Conservation (phyloP, 2,329 filamentous ascomycete species). For the Hypoxylon sp. region DNA sequence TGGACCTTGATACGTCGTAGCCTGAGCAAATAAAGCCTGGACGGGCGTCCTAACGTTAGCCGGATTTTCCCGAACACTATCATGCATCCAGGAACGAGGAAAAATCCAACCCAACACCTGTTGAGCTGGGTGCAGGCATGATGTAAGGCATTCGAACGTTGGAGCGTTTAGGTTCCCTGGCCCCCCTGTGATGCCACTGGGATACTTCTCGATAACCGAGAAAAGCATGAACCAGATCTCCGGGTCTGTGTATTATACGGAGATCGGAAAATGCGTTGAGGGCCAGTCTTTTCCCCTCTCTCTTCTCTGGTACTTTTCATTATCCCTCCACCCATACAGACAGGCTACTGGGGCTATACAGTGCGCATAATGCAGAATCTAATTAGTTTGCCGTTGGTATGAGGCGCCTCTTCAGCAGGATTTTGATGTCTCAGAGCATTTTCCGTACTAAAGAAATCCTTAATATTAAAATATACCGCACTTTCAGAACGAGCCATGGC, state of each 20-base stretch:
- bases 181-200: constrained; percentile 12
- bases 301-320: not conserved
- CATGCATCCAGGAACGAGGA: constrained; percentile 6
- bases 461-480: constrained; percentile 17
- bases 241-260: constrained; percentile 44
- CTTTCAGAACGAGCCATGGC: constrained; percentile 11
- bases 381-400: not conserved
- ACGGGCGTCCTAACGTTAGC: constrained; percentile 4
- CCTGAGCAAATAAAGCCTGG: not conserved
- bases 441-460: constrained; percentile 3
- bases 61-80: constrained; percentile 26
- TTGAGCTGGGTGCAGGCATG: constrained; percentile 1
- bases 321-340: not conserved
- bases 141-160: constrained; percentile 3
- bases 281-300: constrained; percentile 1
- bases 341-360: constrained; percentile 1
- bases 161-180: not conserved
- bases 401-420: constrained; percentile 33
- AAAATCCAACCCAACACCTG: not conserved
- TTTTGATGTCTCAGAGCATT: constrained; percentile 28
- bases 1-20: not conserved
- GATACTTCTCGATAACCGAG: constrained; percentile 52
- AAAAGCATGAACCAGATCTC: constrained; percentile 53
- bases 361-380: not conserved
- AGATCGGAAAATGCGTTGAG: constrained; percentile 38